phyloP scores from a whole-genome alignment of 192 early-diverging fungal species.

The Funneliformis geosporum region DNA sequence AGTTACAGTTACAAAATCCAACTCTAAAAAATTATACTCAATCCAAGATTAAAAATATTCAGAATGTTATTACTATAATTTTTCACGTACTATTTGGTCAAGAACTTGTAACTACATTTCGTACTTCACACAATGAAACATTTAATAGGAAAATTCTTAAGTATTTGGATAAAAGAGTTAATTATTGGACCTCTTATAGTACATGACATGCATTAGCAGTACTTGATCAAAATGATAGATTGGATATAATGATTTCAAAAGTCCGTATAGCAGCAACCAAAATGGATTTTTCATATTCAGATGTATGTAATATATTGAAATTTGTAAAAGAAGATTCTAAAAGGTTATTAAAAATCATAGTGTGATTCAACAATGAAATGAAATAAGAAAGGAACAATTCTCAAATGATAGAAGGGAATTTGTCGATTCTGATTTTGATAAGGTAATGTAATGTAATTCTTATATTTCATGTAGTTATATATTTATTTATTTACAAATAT shows the following conservation, averaged over 20 bases:
- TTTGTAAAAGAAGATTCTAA: not conserved
- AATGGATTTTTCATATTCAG: not conserved
- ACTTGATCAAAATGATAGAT: not conserved
- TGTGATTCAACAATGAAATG: no score
- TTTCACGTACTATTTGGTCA: not conserved
- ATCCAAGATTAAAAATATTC: not conserved
- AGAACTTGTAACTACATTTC: not conserved
- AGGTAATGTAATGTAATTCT: no score
- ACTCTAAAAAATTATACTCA: not conserved
- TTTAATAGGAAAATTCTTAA: not conserved
- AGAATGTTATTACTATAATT: not conserved
- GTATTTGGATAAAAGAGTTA: no score
- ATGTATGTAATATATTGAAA: not conserved
- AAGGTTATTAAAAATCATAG: not conserved
- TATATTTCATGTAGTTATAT: no score
- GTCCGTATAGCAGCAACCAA: not conserved
- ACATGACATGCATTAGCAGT: not conserved
- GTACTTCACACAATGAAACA: not conserved
- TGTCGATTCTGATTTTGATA: no score
- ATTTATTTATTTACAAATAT: no score
- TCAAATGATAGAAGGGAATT: no score
- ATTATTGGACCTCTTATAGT: no score
- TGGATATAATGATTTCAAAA: not conserved
- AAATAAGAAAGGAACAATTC: no score
- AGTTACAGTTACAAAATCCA: not conserved